These are phyloP conservation scores for Salix viminalis DNA, from an alignment of 345 rosid species.

Conservation along the genomic window DNA sequence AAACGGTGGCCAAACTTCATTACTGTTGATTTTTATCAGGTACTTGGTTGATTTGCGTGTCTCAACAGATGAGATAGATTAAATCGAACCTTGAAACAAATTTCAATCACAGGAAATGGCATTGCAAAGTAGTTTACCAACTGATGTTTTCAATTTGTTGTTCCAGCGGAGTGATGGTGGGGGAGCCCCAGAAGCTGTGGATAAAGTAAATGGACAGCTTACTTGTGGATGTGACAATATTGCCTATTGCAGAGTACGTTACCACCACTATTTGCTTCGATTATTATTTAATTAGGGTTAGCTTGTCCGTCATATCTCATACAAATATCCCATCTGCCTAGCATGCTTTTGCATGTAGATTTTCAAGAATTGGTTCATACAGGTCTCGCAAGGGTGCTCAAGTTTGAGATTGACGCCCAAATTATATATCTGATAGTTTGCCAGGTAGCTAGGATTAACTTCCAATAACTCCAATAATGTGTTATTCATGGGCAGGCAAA, in stretches of 20 bases:
- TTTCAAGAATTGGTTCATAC: background rate
- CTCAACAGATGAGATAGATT: background rate
- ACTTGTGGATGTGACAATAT: conserved; percentile 84
- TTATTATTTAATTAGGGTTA: background rate
- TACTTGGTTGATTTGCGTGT: conserved; percentile 12
- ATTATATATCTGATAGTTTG: background rate
- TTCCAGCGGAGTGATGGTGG: conserved; percentile 83
- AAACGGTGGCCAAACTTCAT: conserved; percentile 98
- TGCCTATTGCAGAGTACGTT: conserved; percentile 67
- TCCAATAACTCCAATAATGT: background rate
- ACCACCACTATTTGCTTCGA: background rate
- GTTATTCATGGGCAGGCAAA: conserved; percentile 44
- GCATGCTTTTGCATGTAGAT: background rate
- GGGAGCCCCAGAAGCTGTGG: conserved; percentile 80
- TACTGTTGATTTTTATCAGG: conserved; percentile 91
- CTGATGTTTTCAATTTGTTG: background rate
- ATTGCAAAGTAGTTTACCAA: background rate
- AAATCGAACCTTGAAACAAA: background rate
- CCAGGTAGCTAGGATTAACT: background rate
- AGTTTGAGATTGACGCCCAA: background rate
- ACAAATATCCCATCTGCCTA: background rate
- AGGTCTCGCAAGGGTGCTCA: background rate
- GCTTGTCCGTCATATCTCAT: background rate
- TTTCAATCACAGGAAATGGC: background rate
- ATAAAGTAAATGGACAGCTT: conserved; percentile 82